These are phyloP conservation scores for Backusella psychrophila DNA, from an alignment of 192 early-diverging fungal species.

Conservation along the genomic window DNA sequence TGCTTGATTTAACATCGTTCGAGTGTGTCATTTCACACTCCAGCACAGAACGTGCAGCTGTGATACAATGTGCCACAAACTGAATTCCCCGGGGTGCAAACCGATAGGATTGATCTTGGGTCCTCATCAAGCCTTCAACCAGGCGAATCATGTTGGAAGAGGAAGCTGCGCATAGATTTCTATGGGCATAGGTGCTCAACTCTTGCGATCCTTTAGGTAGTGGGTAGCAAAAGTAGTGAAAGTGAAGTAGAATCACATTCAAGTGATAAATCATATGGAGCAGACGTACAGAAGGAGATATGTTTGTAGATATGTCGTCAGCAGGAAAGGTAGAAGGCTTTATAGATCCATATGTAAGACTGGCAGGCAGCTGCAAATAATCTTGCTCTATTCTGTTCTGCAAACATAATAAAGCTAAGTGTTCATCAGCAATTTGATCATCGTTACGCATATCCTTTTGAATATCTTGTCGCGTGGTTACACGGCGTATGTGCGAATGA, in stretches of 20 bases:
- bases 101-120: neutral
- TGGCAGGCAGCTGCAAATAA: neutral
- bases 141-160: conserved; percentile 13
- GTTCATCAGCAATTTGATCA: neutral
- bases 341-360: neutral
- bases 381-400: neutral
- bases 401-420: conserved; percentile 1
- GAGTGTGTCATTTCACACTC: neutral
- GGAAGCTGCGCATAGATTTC: neutral
- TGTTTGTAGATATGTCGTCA: neutral
- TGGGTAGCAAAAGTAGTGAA: conserved; percentile 3
- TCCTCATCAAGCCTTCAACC: neutral
- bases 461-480: neutral
- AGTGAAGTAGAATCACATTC: conserved; percentile 11
- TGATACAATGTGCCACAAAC: conserved; percentile 1
- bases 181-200: neutral
- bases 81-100: neutral
- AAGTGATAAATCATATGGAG: conserved; percentile 23
- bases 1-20: conserved; percentile 2
- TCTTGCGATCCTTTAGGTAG: neutral
- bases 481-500: conserved; percentile 6
- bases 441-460: neutral
- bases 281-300: neutral
- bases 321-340: conserved; percentile 1
- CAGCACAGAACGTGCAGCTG: neutral